phyloP scores from a whole-genome alignment of 2,329 filamentous ascomycete species.

The Hypoxylon sp. region DNA sequence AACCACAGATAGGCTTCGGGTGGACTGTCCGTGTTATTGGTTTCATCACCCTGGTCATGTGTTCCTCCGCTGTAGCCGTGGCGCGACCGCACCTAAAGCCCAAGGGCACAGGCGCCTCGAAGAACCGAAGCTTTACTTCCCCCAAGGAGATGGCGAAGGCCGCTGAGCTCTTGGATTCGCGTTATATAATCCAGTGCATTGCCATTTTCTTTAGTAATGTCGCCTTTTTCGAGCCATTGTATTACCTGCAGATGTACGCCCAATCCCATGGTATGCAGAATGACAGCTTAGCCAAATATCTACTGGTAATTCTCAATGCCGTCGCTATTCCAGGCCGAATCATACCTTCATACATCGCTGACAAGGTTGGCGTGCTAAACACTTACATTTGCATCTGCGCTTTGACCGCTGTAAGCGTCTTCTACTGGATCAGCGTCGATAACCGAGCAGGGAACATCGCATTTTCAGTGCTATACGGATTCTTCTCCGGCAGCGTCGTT shows the following conservation, averaged over 20 bases:
- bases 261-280: conserved; percentile 13
- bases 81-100: conserved; percentile 11
- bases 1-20: conserved; percentile 13
- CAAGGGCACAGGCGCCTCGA: background rate
- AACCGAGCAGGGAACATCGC: conserved; percentile 16
- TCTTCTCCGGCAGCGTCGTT: conserved; percentile 18
- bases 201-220: conserved; percentile 15
- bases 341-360: conserved; percentile 10
- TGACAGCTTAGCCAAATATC: conserved; percentile 10
- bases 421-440: conserved; percentile 20
- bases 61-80: conserved; percentile 5
- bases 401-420: conserved; percentile 9
- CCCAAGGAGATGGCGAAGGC: conserved; percentile 3
- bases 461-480: conserved; percentile 16
- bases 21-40: conserved; percentile 15
- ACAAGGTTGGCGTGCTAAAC: conserved; percentile 13
- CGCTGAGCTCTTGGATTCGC: conserved; percentile 8
- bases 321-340: conserved; percentile 13
- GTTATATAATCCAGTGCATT: conserved; percentile 2
- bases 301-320: conserved; percentile 14
- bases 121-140: background rate
- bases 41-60: conserved; percentile 8
- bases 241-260: conserved; percentile 15
- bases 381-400: conserved; percentile 21
- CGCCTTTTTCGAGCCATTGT: conserved; percentile 12